These are phyloP conservation scores for Cladophialophora bantiana DNA, from an alignment of 2,329 filamentous ascomycete genomes.

Conservation along the genomic window DNA sequence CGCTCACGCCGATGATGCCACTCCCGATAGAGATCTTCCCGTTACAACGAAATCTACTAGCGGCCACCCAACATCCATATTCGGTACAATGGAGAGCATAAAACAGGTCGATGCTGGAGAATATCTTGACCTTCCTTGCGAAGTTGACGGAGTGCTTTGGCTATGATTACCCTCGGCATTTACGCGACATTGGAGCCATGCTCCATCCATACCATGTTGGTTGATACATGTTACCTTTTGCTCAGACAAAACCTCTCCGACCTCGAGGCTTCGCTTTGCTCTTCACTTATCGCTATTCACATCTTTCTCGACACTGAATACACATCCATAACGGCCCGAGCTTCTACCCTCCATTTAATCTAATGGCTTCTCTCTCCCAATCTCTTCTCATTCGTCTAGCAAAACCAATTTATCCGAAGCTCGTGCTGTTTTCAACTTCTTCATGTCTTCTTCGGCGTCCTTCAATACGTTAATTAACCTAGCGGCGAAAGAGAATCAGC, in stretches of 20 bases:
- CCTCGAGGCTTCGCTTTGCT: neutral
- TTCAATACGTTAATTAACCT: conserved; percentile 28
- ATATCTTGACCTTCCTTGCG: no score
- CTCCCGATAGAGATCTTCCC: no score
- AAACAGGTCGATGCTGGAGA: no score
- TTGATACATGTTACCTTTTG: neutral
- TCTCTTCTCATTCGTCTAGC: neutral
- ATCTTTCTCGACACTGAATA: neutral
- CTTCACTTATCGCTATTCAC: neutral
- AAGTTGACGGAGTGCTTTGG: no score
- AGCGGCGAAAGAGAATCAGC: neutral
- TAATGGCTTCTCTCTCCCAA: neutral
- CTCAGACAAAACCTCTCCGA: neutral
- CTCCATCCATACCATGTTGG: no score
- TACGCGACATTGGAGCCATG: no score
- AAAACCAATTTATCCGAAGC: neutral
- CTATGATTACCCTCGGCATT: no score
- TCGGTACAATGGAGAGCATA: no score
- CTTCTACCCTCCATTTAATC: neutral
- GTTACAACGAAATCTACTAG: no score
- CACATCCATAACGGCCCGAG: neutral
- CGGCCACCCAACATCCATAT: no score
- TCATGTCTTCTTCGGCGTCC: conserved; percentile 16
- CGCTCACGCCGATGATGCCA: no score
- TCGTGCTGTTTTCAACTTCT: neutral